Base-by-base conservation (phyloP, 305 asterid species). In the Fraxinus xanthoxyloides region DNA sequence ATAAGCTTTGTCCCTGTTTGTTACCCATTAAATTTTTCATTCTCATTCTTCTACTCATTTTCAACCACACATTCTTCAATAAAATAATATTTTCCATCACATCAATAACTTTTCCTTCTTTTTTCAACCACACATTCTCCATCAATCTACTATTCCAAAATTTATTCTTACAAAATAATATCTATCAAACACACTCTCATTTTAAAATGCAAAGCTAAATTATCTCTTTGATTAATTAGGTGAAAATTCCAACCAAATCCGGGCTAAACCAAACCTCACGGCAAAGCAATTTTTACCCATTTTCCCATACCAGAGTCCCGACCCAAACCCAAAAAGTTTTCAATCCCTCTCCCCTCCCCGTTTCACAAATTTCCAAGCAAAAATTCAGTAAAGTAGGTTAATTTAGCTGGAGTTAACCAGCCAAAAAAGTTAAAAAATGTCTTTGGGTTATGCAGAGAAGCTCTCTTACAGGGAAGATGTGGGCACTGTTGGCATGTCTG, bases 401-500 rank as follows among this genome's bases (percentile, higher is more conserved):
- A 70, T 70, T 31, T 32, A 15, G 43, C 43, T 32, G 12, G 46
- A 31, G 46, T 31, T 17, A 30, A 30, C 76, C 76, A 23, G 40
- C 76, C 6, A 70, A 73, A 21, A 63, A 40, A 65, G 51, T 75
- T 23, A 43, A 75, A 46, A 19, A 13, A 67, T 94, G 99, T 95
- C 99, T 81, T 86, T 95, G 85, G 99, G 99, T 26, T 95, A 95
- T 79, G 99, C 99, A 21, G 93, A 95, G 91, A 95, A 92, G 87
- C 97, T 94, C 8, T 94, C 99, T 3, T 89, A 82, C 89, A 93
- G 89, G 38, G 98, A 95, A 85, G 99, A 95, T 89, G 98, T 95
- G 83, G 99, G 99, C 88, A 93, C 88, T 87, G 98, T 95, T 73
- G 99, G 99, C 84, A 95, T 95, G 99, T 36, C 91, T 26, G 98